phyloP scores from a whole-genome alignment of 768 basidiomycete species.

The Phaeotremella skinneri region DNA sequence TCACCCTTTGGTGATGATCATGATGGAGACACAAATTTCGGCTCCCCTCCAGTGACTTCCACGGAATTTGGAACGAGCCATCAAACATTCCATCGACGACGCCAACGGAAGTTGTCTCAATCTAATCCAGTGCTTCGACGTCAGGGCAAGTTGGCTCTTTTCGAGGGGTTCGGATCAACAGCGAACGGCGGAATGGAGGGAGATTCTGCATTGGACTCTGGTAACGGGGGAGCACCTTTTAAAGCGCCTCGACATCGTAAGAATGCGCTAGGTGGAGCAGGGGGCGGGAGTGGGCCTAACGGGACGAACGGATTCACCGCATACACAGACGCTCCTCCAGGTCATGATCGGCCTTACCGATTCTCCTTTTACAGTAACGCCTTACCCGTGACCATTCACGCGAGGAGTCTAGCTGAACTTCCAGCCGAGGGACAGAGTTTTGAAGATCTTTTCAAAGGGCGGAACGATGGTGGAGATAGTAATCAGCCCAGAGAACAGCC shows the following conservation, averaged over 20 bases:
- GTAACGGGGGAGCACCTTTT: conserved; percentile 19
- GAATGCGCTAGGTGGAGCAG: conserved; percentile 14
- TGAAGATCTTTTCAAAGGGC: conserved; percentile 73
- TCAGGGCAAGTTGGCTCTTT: conserved; percentile 82
- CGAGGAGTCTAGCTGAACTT: conserved; percentile 84
- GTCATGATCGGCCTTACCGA: conserved; percentile 84
- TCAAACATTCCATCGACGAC: conserved; percentile 53
- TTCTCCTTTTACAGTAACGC: conserved; percentile 98
- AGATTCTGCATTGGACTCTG: conserved; percentile 19
- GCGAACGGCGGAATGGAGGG: conserved; percentile 23
- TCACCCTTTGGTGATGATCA: conserved; percentile 34
- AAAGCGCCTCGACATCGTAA: conserved; percentile 46
- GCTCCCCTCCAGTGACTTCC: not conserved
- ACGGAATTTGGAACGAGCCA: conserved; percentile 30
- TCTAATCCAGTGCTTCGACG: conserved; percentile 60
- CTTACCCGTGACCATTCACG: conserved; percentile 88
- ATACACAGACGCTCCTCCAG: conserved; percentile 48
- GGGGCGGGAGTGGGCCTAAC: conserved; percentile 15
- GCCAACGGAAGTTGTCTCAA: conserved; percentile 84
- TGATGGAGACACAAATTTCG: conserved; percentile 5
- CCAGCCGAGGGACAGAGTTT: conserved; percentile 92
- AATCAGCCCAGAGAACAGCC: not conserved
- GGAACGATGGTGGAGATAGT: conserved; percentile 15
- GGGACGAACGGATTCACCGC: conserved; percentile 28
- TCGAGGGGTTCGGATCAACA: conserved; percentile 60